These are phyloP conservation scores for Macroventuria anomochaeta DNA, from an alignment of 2,329 filamentous ascomycete species.

Conservation along the genomic window DNA sequence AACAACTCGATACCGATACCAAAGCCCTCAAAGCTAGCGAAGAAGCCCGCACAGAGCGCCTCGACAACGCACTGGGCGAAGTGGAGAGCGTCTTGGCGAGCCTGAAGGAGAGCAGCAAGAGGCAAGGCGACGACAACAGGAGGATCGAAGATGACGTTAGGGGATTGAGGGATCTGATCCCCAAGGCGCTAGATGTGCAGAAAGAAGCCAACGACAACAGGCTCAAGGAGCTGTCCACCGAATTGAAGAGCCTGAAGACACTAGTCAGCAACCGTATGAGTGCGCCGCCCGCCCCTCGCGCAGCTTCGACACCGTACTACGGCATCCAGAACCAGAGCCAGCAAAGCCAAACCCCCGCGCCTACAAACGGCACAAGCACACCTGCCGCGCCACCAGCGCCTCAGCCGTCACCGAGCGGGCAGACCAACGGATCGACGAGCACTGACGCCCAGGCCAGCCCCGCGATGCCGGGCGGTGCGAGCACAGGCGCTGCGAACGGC, in stretches of 20 bases:
- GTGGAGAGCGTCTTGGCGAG: constrained; percentile 83
- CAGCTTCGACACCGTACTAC: constrained; percentile 34
- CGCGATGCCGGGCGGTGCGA: constrained; percentile 16
- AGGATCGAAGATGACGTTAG: constrained; percentile 86
- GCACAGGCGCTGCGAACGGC: constrained; percentile 16
- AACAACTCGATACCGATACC: constrained; percentile 91
- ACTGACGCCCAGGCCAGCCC: constrained; percentile 32
- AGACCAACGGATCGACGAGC: constrained; percentile 23
- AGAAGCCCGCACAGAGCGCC: constrained; percentile 78
- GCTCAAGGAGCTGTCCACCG: constrained; percentile 82
- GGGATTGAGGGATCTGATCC: constrained; percentile 81
- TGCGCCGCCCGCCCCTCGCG: constrained; percentile 32
- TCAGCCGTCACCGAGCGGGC: constrained; percentile 22
- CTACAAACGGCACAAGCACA: constrained; percentile 39
- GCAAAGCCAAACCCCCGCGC: constrained; percentile 26
- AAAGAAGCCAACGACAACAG: constrained; percentile 82
- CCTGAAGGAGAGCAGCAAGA: constrained; percentile 79
- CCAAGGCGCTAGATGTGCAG: constrained; percentile 85
- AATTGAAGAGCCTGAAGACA: constrained; percentile 91
- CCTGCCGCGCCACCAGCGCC: constrained; percentile 24
- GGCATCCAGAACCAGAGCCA: constrained; percentile 15
- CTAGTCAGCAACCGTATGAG: constrained; percentile 72
- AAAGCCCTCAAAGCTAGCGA: constrained; percentile 86
- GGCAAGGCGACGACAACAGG: constrained; percentile 86
- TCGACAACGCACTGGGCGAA: constrained; percentile 82